Evolutionary conservation across 177 flowering plant genomes (phyloP).

Genomic region (Telopea speciosissima): DNA sequence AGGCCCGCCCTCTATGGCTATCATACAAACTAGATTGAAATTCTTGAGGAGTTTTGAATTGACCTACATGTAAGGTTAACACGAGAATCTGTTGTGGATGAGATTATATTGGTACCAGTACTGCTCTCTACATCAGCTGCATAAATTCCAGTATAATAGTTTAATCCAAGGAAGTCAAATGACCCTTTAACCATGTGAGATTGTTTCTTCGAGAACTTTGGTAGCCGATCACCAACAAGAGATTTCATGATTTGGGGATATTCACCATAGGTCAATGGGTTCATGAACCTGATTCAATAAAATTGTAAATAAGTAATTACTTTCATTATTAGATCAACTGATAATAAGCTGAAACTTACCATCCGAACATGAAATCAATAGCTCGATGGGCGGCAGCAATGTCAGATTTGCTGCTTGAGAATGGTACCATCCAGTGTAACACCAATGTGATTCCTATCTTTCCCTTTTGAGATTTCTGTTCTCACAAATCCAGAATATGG

Average conservation of each 20-base stretch:
- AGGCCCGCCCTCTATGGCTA: no score
- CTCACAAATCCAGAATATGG: background rate
- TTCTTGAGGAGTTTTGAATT: background rate
- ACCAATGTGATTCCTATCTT: constrained; percentile 34
- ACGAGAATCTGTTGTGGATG: constrained; percentile 23
- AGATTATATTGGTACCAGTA: constrained; percentile 17
- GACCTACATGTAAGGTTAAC: constrained; percentile 21
- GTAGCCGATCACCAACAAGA: constrained; percentile 30
- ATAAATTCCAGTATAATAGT: constrained; percentile 38
- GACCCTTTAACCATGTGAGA: constrained; percentile 34
- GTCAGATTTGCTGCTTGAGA: constrained; percentile 5
- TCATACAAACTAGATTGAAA: background rate
- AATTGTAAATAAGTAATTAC: no score
- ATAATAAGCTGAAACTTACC: no score
- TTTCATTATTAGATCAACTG: no score
- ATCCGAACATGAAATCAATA: constrained; percentile 39
- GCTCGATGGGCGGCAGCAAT: constrained; percentile 29
- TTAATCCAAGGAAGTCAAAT: constrained; percentile 42
- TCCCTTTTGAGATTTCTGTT: constrained; percentile 41
- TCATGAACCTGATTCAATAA: constrained; percentile 24
- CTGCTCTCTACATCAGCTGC: constrained; percentile 15
- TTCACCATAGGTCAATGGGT: constrained; percentile 33
- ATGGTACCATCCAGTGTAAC: constrained; percentile 25
- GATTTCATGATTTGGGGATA: constrained; percentile 35
- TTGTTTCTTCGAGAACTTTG: constrained; percentile 30